A percentile compares a stretch with the other conserved stretches of the same genome.
Evolutionary conservation across 768 basidiomycete genomes (phyloP).

Genomic region (Serendipita indica): DNA sequence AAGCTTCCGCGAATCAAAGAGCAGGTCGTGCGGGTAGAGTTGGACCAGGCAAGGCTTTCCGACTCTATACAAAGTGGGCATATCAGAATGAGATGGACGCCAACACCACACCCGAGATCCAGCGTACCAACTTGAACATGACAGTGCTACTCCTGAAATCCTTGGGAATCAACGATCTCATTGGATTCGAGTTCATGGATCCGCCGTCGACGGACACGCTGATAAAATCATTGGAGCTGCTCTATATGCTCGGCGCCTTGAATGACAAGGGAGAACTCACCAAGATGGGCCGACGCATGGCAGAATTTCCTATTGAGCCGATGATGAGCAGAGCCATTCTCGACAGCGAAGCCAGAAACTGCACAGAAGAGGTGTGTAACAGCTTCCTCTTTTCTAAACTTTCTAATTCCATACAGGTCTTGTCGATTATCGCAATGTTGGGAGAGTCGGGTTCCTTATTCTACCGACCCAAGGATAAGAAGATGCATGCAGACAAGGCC

Average conservation of each 20-base stretch:
- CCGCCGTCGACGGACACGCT: slow-evolving; percentile 96
- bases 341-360: slow-evolving; percentile 37
- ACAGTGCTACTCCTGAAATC: slow-evolving; percentile 92
- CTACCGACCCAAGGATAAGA: slow-evolving; percentile 97
- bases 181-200: slow-evolving; percentile 97
- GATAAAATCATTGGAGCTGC: slow-evolving; percentile 80
- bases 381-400: not conserved
- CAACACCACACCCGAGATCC: slow-evolving; percentile 96
- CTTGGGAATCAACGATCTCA: slow-evolving; percentile 93
- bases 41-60: slow-evolving; percentile 94
- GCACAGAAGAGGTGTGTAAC: slow-evolving; percentile 3
- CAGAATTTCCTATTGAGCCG: slow-evolving; percentile 97
- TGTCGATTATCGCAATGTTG: slow-evolving; percentile 95
- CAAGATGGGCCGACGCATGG: slow-evolving; percentile 94
- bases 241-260: slow-evolving; percentile 91
- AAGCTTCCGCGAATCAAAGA: slow-evolving; percentile 93
- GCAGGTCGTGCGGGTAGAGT: slow-evolving; percentile 96
- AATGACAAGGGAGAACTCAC: slow-evolving; percentile 95
- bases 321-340: slow-evolving; percentile 96
- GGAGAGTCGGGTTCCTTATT: slow-evolving; percentile 90
- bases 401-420: slow-evolving; percentile 35
- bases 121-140: slow-evolving; percentile 94
- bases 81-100: slow-evolving; percentile 90
- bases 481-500: slow-evolving; percentile 92
- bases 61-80: slow-evolving; percentile 98